Percentiles rank a stretch among this genome's conserved stretches.
phyloP scores from a whole-genome alignment of 2,329 filamentous ascomycete species.

The Eutypa lata region DNA sequence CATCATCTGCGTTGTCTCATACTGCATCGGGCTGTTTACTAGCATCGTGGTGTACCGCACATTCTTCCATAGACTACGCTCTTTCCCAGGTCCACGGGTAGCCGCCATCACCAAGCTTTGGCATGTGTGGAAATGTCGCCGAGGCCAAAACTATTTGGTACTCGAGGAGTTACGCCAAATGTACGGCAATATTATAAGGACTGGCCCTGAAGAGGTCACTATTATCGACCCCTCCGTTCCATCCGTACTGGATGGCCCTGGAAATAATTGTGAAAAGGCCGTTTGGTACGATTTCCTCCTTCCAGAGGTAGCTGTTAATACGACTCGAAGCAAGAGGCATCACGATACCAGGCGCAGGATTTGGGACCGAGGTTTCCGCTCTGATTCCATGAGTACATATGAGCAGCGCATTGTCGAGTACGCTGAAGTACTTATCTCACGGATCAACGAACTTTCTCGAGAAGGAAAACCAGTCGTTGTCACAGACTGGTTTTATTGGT shows the following conservation, averaged over 20 bases:
- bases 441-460: constrained; percentile 8
- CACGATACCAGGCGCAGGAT: constrained; percentile 13
- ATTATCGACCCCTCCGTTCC: constrained; percentile 14
- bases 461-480: constrained; percentile 10
- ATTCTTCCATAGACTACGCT: constrained; percentile 14
- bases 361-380: constrained; percentile 14
- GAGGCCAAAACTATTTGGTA: constrained; percentile 12
- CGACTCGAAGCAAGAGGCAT: constrained; percentile 8
- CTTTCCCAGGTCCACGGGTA: constrained; percentile 13
- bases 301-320: constrained; percentile 12
- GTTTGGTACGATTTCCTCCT: constrained; percentile 21
- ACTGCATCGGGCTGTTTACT: background rate
- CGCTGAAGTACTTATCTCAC: constrained; percentile 7
- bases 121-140: constrained; percentile 15
- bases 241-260: constrained; percentile 8
- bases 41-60: constrained; percentile 15
- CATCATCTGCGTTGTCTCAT: too few relatives aligned
- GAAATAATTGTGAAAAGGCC: constrained; percentile 12
- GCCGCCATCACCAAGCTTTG: constrained; percentile 16
- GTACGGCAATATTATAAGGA: constrained; percentile 18
- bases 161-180: constrained; percentile 12
- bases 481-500: constrained; percentile 16
- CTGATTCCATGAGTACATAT: constrained; percentile 8
- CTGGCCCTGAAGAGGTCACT: constrained; percentile 19
- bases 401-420: constrained; percentile 11